These are phyloP conservation scores for Penicillium sp. DNA, from an alignment of 2,329 filamentous ascomycete genomes.

Conservation along the genomic window DNA sequence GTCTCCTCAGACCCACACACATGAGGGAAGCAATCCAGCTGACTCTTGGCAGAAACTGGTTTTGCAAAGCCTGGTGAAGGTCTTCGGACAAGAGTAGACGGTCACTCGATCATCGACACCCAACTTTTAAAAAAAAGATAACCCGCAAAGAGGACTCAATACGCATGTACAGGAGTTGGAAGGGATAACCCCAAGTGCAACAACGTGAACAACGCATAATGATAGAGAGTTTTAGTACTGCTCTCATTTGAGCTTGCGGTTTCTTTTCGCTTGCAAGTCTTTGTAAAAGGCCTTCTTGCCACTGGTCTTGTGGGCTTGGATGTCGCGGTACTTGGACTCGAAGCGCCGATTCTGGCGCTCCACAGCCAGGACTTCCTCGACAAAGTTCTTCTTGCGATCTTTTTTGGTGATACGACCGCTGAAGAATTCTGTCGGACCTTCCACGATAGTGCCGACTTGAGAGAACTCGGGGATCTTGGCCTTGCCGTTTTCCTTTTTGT, in stretches of 20 bases:
- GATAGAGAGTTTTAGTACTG: not conserved
- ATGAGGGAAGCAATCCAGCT: constrained; percentile 6
- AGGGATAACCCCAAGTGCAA: not conserved
- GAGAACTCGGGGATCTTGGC: constrained; percentile 72
- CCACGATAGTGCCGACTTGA: constrained; percentile 80
- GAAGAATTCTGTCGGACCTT: constrained; percentile 83
- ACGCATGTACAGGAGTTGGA: not conserved
- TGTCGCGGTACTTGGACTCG: constrained; percentile 78
- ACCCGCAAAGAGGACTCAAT: not conserved
- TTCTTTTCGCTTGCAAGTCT: constrained; percentile 59
- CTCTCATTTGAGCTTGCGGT: constrained; percentile 22
- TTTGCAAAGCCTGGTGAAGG: constrained; percentile 26
- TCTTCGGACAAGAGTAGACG: constrained; percentile 18
- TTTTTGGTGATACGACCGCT: constrained; percentile 75
- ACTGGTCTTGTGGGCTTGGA: constrained; percentile 74
- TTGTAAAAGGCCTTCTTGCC: constrained; percentile 90
- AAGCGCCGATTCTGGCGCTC: constrained; percentile 65
- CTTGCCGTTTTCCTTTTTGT: constrained; percentile 77
- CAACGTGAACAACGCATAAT: not conserved
- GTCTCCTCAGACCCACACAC: constrained; percentile 5
- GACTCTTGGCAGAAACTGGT: constrained; percentile 32
- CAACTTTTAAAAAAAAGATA: too few species aligned
- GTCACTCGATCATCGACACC: too few species aligned
- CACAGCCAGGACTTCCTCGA: constrained; percentile 71
- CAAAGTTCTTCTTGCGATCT: constrained; percentile 78